These are phyloP conservation scores for Entamoeba histolytica DNA, from an alignment of 208 protist species.

Conservation along the genomic window DNA sequence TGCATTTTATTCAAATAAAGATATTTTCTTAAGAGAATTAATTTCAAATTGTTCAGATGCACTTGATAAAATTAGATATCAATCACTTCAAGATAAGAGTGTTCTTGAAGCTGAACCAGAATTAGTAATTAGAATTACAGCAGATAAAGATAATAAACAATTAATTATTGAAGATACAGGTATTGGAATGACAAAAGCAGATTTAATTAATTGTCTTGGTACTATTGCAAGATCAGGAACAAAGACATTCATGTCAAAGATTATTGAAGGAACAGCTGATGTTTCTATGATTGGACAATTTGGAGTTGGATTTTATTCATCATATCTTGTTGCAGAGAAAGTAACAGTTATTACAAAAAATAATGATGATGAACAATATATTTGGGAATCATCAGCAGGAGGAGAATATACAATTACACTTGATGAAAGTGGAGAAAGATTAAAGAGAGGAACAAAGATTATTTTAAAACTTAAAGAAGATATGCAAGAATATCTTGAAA, in stretches of 20 bases:
- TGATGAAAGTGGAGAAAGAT: conserved; percentile 47
- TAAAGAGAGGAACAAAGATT: conserved; percentile 81
- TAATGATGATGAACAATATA: conserved; percentile 72
- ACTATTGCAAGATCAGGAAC: conserved; percentile 95
- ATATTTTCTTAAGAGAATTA: conserved; percentile 93
- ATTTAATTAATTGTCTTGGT: conserved; percentile 89
- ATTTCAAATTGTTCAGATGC: conserved; percentile 90
- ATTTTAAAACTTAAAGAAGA: conserved; percentile 84
- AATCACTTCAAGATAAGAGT: conserved; percentile 65
- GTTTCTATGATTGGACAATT: conserved; percentile 96
- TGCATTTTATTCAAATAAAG: conserved; percentile 96
- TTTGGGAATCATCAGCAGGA: conserved; percentile 84
- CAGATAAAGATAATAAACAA: conserved; percentile 73
- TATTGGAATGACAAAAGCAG: conserved; percentile 95
- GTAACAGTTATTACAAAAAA: conserved; percentile 83
- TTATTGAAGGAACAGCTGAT: conserved; percentile 61
- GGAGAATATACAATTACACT: conserved; percentile 76
- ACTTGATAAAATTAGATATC: conserved; percentile 55
- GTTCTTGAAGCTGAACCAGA: conserved; percentile 64
- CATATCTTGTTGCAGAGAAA: conserved; percentile 84
- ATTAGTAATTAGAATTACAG: conserved; percentile 73
- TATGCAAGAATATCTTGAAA: conserved; percentile 76
- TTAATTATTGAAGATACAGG: conserved; percentile 81
- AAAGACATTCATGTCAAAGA: conserved; percentile 88
- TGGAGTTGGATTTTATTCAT: conserved; percentile 99